Conservation (phyloP, 768 basidiomycete species). For the Pluteus cervinus region DNA sequence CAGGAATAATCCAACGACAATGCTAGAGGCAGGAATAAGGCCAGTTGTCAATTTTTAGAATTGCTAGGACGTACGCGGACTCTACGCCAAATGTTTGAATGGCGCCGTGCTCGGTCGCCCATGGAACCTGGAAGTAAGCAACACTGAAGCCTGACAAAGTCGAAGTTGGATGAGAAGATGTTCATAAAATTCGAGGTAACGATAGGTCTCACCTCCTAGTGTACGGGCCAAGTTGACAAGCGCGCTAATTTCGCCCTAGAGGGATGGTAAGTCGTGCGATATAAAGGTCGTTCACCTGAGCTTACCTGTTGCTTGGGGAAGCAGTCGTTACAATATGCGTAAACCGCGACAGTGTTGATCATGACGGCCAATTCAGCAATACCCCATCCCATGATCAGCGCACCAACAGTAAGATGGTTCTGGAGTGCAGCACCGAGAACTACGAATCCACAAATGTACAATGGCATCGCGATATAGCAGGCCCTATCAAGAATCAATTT, state of each 20-base stretch:
- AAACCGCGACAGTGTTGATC: slow-evolving; percentile 59
- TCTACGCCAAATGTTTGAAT: slow-evolving; percentile 58
- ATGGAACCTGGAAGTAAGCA: slow-evolving; percentile 62
- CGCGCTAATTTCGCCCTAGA: slow-evolving; percentile 56
- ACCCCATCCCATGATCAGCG: slow-evolving; percentile 63
- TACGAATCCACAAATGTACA: slow-evolving; percentile 61
- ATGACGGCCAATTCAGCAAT: slow-evolving; percentile 51
- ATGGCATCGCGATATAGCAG: slow-evolving; percentile 50
- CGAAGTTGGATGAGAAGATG: neutral
- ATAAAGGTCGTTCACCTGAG: neutral
- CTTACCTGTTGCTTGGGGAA: slow-evolving; percentile 25
- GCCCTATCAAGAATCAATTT: slow-evolving; percentile 31
- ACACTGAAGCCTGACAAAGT: slow-evolving; percentile 44
- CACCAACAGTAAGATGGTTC: slow-evolving; percentile 44
- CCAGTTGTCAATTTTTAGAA: no score
- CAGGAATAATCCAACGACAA: slow-evolving; percentile 43
- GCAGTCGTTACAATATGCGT: slow-evolving; percentile 30
- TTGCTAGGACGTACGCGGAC: slow-evolving; percentile 44
- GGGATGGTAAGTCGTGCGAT: slow-evolving; percentile 6
- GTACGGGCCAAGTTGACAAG: slow-evolving; percentile 51
- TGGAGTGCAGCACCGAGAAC: slow-evolving; percentile 50
- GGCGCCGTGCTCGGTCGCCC: slow-evolving; percentile 55
- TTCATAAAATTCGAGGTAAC: neutral
- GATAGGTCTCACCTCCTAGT: slow-evolving; percentile 35
- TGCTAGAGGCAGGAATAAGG: no score